phyloP scores from a whole-genome alignment of 2,329 filamentous ascomycete genomes.

The Fusarium anguioides region DNA sequence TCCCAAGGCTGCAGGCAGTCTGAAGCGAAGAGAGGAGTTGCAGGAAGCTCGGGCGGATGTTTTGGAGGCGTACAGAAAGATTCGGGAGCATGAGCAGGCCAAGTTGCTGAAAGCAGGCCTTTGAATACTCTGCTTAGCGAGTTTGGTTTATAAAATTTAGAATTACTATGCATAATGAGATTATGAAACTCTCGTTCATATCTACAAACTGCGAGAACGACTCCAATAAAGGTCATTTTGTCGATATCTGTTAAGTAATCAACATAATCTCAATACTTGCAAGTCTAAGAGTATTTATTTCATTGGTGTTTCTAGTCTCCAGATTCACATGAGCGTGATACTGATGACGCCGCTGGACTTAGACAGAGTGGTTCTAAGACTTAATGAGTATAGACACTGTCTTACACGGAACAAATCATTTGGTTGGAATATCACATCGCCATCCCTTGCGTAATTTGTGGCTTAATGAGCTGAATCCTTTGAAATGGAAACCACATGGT shows the following conservation, averaged over 20 bases:
- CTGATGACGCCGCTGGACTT: neutral
- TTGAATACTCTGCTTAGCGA: slow-evolving; percentile 14
- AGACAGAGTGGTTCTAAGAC: slow-evolving; percentile 2
- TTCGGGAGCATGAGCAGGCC: slow-evolving; percentile 53
- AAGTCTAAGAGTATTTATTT: slow-evolving; percentile 1
- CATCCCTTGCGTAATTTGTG: neutral
- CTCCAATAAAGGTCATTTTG: neutral
- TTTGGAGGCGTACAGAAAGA: slow-evolving; percentile 54
- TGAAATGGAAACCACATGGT: slow-evolving; percentile 9
- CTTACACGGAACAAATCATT: slow-evolving; percentile 4
- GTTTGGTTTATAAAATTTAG: neutral
- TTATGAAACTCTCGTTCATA: neutral
- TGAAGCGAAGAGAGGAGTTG: slow-evolving; percentile 54
- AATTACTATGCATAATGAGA: neutral
- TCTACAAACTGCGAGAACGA: neutral
- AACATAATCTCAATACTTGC: neutral
- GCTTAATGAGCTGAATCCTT: neutral
- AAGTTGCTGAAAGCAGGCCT: slow-evolving; percentile 41
- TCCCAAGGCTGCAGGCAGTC: slow-evolving; percentile 54
- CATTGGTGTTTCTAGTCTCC: neutral
- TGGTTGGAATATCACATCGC: neutral
- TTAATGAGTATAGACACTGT: neutral
- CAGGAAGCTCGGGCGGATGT: slow-evolving; percentile 51
- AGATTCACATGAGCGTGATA: neutral
- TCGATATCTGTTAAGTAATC: neutral